These are phyloP conservation scores for Pythium monospermum DNA, from an alignment of 352 stramenopile genomes.

Conservation along the genomic window DNA sequence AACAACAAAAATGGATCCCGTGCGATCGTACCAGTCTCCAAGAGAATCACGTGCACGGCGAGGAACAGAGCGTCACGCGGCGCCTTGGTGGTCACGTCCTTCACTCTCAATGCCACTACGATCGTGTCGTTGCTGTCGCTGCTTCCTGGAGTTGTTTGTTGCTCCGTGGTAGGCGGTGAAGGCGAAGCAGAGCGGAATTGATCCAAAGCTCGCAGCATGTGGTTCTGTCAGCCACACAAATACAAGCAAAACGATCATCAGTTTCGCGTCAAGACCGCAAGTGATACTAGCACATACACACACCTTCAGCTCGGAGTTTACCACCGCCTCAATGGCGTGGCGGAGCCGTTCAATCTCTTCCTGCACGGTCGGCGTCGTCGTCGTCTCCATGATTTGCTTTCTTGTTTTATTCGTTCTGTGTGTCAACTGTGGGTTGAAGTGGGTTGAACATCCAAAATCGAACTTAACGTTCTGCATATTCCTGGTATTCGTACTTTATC, in stretches of 20 bases:
- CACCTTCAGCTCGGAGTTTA: conserved; percentile 16
- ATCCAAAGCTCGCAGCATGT: conserved; percentile 68
- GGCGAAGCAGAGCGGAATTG: conserved; percentile 42
- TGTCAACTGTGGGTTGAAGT: conserved; percentile 16
- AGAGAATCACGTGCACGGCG: conserved; percentile 59
- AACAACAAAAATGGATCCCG: too few species aligned
- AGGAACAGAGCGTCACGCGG: conserved; percentile 66
- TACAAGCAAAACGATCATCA: too few species aligned
- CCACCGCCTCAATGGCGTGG: conserved; percentile 13
- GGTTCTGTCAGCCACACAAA: too few species aligned
- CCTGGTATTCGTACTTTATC: conserved; percentile 12
- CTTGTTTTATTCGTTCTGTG: neutral
- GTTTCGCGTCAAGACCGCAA: too few species aligned
- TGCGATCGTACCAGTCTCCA: conserved; percentile 49
- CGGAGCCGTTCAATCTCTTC: conserved; percentile 15
- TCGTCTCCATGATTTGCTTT: conserved; percentile 4
- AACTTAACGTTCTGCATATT: neutral
- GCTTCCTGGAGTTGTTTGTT: neutral
- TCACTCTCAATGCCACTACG: conserved; percentile 33
- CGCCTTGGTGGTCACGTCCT: conserved; percentile 37
- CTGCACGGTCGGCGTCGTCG: neutral
- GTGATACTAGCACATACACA: too few species aligned
- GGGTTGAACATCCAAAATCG: neutral
- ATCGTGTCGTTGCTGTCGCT: conserved; percentile 44
- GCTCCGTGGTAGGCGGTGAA: too few species aligned